Conservation (phyloP, 1,139 yeast species). For the Pichia sp. region DNA sequence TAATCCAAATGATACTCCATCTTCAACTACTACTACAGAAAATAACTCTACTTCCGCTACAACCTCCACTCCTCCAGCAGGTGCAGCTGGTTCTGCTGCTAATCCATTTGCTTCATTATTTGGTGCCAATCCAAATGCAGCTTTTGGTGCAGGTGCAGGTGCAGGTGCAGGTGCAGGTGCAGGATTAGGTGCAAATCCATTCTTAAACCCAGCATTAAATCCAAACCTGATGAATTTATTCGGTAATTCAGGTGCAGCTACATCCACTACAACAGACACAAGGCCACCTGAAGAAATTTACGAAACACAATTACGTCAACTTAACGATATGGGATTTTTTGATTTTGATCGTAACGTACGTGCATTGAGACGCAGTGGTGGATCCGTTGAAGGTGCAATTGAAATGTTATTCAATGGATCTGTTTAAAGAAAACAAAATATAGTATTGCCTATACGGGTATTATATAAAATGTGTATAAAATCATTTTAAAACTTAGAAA, state of each 20-base stretch:
- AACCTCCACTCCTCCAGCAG: slow-evolving; percentile 11
- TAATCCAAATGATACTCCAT: slow-evolving; percentile 19
- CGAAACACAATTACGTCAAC: slow-evolving; percentile 82
- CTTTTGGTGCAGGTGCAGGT: slow-evolving; percentile 40
- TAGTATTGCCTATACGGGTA: no score
- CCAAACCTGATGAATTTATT: slow-evolving; percentile 33
- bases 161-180: slow-evolving; percentile 12
- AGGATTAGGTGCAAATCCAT: slow-evolving; percentile 29
- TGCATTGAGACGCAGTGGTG: slow-evolving; percentile 92
- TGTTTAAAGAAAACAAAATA: slow-evolving; percentile 15
- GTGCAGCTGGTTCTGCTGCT: slow-evolving; percentile 11
- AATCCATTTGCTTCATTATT: slow-evolving; percentile 19
- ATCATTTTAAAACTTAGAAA: no score
- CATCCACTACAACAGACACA: slow-evolving; percentile 46
- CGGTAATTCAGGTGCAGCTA: slow-evolving; percentile 30
- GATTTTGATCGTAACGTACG: slow-evolving; percentile 89
- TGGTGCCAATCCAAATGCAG: slow-evolving; percentile 40
- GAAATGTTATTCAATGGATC: slow-evolving; percentile 72
- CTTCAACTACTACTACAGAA: slow-evolving; percentile 17
- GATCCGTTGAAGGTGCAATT: slow-evolving; percentile 94
- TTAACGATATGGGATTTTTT: slow-evolving; percentile 93
- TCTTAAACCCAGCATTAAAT: slow-evolving; percentile 32
- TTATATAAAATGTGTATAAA: no score
- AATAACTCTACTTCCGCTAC: slow-evolving; percentile 4
- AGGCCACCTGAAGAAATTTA: slow-evolving; percentile 96